A percentile compares a stretch with the other conserved stretches of the same genome.
Conservation (phyloP, 192 early-diverging fungal genomes). For the Podila verticillata region DNA sequence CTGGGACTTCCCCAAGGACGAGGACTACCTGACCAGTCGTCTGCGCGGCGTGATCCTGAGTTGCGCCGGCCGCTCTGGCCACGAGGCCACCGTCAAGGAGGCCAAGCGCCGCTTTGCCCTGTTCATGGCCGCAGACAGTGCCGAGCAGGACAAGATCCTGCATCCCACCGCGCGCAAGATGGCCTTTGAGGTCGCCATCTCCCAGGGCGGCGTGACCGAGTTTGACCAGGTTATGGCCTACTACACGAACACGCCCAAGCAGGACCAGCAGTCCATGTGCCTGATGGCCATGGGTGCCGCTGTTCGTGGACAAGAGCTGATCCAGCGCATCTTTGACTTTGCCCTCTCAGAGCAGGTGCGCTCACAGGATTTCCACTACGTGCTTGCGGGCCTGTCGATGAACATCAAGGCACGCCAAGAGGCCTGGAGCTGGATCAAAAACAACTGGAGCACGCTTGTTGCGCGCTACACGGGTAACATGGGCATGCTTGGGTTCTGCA, state of each 20-base stretch:
- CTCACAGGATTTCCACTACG: constrained; percentile 65
- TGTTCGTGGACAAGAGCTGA: constrained; percentile 59
- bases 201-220: constrained; percentile 52
- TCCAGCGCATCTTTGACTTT: constrained; percentile 63
- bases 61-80: constrained; percentile 66
- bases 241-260: constrained; percentile 56
- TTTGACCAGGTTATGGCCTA: constrained; percentile 52
- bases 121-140: constrained; percentile 63
- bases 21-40: constrained; percentile 61
- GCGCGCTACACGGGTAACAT: constrained; percentile 65
- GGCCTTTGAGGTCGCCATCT: constrained; percentile 70
- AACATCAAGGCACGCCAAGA: constrained; percentile 54
- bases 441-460: constrained; percentile 57
- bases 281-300: constrained; percentile 65
- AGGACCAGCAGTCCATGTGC: constrained; percentile 59
- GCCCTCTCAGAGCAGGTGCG: constrained; percentile 65
- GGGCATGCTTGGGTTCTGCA: constrained; percentile 67
- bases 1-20: constrained; percentile 69
- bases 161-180: constrained; percentile 68
- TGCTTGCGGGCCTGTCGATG: constrained; percentile 54
- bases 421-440: constrained; percentile 65
- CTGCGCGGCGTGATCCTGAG: constrained; percentile 71
- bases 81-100: constrained; percentile 60
- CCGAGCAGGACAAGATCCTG: constrained; percentile 53
- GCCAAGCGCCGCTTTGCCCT: constrained; percentile 63